These are phyloP conservation scores for Panicum hallii DNA, from an alignment of 202 grass and related monocot genomes.

Conservation along the genomic window DNA sequence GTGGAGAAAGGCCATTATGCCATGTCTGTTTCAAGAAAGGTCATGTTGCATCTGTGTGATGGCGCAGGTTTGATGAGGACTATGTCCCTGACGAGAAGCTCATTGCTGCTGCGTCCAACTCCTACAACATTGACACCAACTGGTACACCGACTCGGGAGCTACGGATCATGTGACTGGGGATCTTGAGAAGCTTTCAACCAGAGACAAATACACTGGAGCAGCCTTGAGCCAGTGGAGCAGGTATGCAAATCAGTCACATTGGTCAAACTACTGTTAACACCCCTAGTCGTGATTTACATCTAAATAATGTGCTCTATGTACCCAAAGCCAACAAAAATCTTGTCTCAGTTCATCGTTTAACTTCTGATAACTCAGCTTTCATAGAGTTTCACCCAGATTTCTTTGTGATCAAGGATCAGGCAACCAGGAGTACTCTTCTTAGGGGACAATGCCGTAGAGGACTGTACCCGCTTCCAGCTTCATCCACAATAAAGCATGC, in stretches of 20 bases:
- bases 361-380: background rate
- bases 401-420: background rate
- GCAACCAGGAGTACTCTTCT: background rate
- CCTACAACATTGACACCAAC: background rate
- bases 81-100: background rate
- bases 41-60: background rate
- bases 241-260: background rate
- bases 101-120: background rate
- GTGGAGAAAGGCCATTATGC: background rate
- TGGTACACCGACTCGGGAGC: background rate
- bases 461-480: too few species aligned
- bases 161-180: background rate
- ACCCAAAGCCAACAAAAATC: background rate
- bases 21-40: background rate
- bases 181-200: background rate
- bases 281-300: background rate
- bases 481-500: too few species aligned
- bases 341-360: background rate
- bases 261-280: background rate
- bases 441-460: too few species aligned
- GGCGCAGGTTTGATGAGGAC: background rate
- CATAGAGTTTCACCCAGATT: background rate
- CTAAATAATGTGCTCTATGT: background rate
- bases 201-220: background rate
- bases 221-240: background rate